Percentiles rank a stretch among this genome's conserved stretches.
phyloP scores from a whole-genome alignment of 108 stramenopile species.

The Cyclostephanos invisitatus region DNA sequence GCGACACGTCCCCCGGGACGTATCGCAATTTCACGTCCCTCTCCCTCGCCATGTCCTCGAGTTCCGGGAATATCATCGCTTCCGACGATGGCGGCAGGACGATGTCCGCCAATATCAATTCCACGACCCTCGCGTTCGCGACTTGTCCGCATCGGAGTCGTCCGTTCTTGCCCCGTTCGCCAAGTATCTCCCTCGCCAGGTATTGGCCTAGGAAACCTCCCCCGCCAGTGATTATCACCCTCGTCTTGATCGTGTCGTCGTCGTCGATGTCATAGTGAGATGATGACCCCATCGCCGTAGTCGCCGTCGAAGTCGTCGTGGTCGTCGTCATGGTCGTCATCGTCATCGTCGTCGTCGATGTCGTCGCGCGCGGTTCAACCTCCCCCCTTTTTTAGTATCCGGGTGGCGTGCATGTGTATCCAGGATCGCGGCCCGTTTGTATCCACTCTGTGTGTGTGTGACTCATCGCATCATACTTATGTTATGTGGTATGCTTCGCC shows the following conservation, averaged over 20 bases:
- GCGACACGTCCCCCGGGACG: constrained; percentile 47
- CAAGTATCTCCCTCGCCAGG: constrained; percentile 50
- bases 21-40: constrained; percentile 7
- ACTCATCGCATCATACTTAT: no score
- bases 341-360: no score
- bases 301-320: no score
- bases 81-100: constrained; percentile 26
- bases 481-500: no score
- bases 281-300: no score
- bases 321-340: no score
- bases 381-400: no score
- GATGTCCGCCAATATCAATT: constrained; percentile 49
- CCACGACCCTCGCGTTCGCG: constrained; percentile 18
- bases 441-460: no score
- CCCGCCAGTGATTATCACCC: constrained; percentile 66
- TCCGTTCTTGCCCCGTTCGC: background rate
- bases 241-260: constrained; percentile 16
- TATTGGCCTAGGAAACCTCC: constrained; percentile 65
- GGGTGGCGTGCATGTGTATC: no score
- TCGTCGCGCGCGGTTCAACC: no score
- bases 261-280: background rate
- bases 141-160: constrained; percentile 33
- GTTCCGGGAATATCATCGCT: constrained; percentile 24
- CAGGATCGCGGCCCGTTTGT: no score
- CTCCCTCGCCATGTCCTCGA: constrained; percentile 15